Evolutionary conservation across 345 rosid genomes (phyloP), one percentile per base, ranked within the genome.

Genomic region (Murraya paniculata): DNA sequence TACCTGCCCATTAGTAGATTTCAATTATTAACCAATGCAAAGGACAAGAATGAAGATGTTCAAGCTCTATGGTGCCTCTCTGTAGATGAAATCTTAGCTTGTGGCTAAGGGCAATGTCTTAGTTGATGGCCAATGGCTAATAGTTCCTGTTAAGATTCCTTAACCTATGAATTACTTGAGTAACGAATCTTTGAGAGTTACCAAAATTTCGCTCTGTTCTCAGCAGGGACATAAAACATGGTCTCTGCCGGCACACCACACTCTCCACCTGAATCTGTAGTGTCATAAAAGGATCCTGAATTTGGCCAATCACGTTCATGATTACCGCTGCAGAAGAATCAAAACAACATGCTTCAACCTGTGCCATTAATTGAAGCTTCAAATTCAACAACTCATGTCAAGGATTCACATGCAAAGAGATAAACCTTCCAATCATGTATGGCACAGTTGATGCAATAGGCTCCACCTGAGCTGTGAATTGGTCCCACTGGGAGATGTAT

Each of bases 401-500:
- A 68, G 21, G 64, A 31, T 16, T 73, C 48, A 56, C n/a, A 28
- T 65, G 68, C 19, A 62, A 61, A 72, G 7, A 28, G 6, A 68
- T 59, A n/a, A 48, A 92, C 97, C 97, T 92, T n/a, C 86, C 95
- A 71, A 91, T 59, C 97, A 92, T 92, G 83, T 89, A 92, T 3
- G 95, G 89, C 55, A 89, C 88, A 0, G 76, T 84, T 36, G 94
- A 89, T 76, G 95, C 89, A 28, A 92, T 85, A 22, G 94, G 93
- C 85, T 91, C 90, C 18, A 92, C 89, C 83, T 92, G 95, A 45
- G 97, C 87, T 22, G 97, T 92, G 86, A 92, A 92, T 77, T 92
- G 97, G 79, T 92, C 97, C 97, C 97, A 92, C 81, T 92, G 92
- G 2, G 97, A 91, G 75, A 92, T 27, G 78, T 92, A 92, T 25